These are phyloP conservation scores for Fusarium floridanum DNA, from an alignment of 2,329 filamentous ascomycete species.

Conservation along the genomic window DNA sequence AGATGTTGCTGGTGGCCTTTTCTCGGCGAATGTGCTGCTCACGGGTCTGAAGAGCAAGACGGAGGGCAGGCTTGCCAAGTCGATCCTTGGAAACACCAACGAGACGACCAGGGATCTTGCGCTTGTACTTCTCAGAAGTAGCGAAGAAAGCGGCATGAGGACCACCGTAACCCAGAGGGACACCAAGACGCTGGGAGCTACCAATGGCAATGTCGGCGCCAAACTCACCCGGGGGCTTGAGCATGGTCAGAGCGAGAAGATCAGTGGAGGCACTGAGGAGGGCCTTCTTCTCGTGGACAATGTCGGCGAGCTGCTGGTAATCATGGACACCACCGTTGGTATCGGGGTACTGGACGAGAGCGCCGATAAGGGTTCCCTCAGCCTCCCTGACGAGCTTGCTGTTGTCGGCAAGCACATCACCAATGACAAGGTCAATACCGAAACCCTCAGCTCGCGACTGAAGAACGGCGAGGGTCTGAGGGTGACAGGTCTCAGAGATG, in stretches of 20 bases:
- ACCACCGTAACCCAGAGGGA: slow-evolving; percentile 91
- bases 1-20: slow-evolving; percentile 97
- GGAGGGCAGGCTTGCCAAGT: slow-evolving; percentile 71
- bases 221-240: slow-evolving; percentile 92
- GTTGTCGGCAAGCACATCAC: slow-evolving; percentile 77
- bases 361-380: slow-evolving; percentile 86
- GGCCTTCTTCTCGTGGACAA: slow-evolving; percentile 82
- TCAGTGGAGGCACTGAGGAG: slow-evolving; percentile 92
- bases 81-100: slow-evolving; percentile 93
- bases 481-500: slow-evolving; percentile 85
- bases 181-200: slow-evolving; percentile 90
- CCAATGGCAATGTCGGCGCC: slow-evolving; percentile 96
- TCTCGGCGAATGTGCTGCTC: slow-evolving; percentile 97
- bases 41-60: slow-evolving; percentile 86
- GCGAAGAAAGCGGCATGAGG: slow-evolving; percentile 97
- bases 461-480: slow-evolving; percentile 88
- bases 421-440: slow-evolving; percentile 81
- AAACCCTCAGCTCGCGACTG: slow-evolving; percentile 89
- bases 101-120: slow-evolving; percentile 91
- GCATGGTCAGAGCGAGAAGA: slow-evolving; percentile 85
- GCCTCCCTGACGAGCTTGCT: slow-evolving; percentile 77
- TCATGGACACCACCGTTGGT: slow-evolving; percentile 87
- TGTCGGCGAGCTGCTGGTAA: slow-evolving; percentile 78
- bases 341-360: slow-evolving; percentile 93
- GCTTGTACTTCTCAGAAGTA: slow-evolving; percentile 82